phyloP scores from a whole-genome alignment of 2,329 filamentous ascomycete genomes.

The Aureobasidium sp. region DNA sequence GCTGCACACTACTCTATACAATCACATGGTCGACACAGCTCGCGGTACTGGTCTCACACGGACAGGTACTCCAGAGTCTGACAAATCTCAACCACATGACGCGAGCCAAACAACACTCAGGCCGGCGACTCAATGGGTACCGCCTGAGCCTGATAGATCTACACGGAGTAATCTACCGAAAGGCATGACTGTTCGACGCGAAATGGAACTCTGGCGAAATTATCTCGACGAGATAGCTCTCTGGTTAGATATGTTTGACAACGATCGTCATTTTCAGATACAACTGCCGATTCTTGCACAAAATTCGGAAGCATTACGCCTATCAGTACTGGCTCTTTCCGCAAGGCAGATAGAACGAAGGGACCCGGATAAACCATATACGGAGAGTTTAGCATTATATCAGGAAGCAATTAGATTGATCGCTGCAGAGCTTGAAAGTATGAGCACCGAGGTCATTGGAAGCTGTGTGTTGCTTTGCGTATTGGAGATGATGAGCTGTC shows the following conservation, averaged over 20 bases:
- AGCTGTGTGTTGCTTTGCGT: conserved; percentile 41
- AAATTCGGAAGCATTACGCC: conserved; percentile 36
- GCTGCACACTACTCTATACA: conserved; percentile 22
- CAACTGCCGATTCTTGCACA: conserved; percentile 43
- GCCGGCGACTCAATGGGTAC: not conserved
- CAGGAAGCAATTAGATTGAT: conserved; percentile 42
- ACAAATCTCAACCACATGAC: not conserved
- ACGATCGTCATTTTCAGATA: conserved; percentile 43
- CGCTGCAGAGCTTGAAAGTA: conserved; percentile 33
- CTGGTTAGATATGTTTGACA: conserved; percentile 52
- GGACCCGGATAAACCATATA: conserved; percentile 34
- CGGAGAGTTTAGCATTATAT: conserved; percentile 45
- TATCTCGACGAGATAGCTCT: conserved; percentile 46
- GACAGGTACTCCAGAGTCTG: conserved; percentile 18
- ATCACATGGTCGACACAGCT: conserved; percentile 24
- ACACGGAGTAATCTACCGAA: conserved; percentile 20
- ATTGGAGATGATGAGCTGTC: conserved; percentile 40
- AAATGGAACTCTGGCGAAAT: conserved; percentile 27
- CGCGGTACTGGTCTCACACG: conserved; percentile 21
- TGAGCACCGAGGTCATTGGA: conserved; percentile 38
- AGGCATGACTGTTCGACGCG: conserved; percentile 21
- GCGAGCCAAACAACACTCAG: not conserved
- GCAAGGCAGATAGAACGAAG: conserved; percentile 46
- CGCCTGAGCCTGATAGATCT: not conserved
- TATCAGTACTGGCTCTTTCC: conserved; percentile 46